Evolutionary conservation across 176 grass and related monocot genomes (phyloP), one percentile per base, ranked within the genome.

Genomic region (Aegilops bicornis): DNA sequence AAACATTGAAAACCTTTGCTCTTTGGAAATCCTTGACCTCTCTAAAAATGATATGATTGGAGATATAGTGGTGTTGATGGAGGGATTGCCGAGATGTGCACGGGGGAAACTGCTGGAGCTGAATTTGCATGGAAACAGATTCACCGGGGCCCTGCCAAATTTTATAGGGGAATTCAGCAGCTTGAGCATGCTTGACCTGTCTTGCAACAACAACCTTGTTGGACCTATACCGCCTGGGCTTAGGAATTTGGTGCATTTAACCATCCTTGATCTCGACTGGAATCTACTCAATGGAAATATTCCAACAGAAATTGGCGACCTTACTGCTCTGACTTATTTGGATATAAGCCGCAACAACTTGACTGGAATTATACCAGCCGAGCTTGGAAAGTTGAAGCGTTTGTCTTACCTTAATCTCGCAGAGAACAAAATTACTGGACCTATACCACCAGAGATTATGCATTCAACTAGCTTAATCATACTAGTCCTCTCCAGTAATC

Each of bases 11-110:
- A 90, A 77, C 12, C 77, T 90, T 33, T 83, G 76, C 43, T 85
- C 27, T 52, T 79, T 93, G 45, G 37, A 39, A 45, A 14, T 40
- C 40, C 20, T 90, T 33, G n/a, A 77, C 20, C 19, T 92, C 35
- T 40, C 7, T 15, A 0, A 0, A 31, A 70, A 47, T 33, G 1
- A 0, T 4, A 22, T 83, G 1, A 45, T n/a, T 39, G 83, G 66
- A 77, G 47, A 86, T 54, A 11, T 86, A 3, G 7, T 1, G 11
- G 74, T 69, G 61, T 45, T 88, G 30, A 81, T 91, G 0, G 31
- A 59, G 3, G 11, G 1, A 8, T 71, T 83, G 25, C 71, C 10
- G 10, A 2, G 29, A 17, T 69, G 56, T 4, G 14, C 23, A 12
- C 9, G 1, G 9, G 19, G 9, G 40, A 37, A 64, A 19, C 11